Evolutionary conservation across 495 filamentous ascomycete genomes (phyloP).

Genomic region (Neurospora sp.): DNA sequence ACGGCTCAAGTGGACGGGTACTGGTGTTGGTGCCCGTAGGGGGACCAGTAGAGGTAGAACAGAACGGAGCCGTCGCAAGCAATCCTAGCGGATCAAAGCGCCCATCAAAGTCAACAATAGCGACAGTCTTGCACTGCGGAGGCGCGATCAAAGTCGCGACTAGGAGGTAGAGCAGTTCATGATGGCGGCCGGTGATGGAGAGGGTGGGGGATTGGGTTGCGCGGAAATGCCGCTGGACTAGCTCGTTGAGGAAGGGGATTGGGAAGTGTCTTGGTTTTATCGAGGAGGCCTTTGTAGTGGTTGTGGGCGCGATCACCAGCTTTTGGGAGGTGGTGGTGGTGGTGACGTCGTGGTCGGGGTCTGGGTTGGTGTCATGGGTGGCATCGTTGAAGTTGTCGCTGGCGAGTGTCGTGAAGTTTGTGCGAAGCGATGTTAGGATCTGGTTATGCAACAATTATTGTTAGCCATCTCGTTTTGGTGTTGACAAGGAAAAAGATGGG

Average conservation of each 20-base stretch:
- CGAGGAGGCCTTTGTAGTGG: neutral
- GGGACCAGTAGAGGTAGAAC: neutral
- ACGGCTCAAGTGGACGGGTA: neutral
- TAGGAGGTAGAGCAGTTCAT: conserved; percentile 60
- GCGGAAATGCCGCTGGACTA: conserved; percentile 29
- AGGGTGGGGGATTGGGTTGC: conserved; percentile 21
- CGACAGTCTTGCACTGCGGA: conserved; percentile 44
- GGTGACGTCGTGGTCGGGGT: neutral
- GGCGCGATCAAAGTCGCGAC: conserved; percentile 48
- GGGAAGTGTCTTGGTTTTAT: conserved; percentile 20
- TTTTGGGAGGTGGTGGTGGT: neutral
- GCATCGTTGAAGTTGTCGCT: neutral
- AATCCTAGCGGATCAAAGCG: conserved; percentile 56
- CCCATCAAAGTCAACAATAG: conserved; percentile 60
- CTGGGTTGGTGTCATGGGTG: neutral
- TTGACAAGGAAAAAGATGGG: neutral
- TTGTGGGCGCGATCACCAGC: neutral
- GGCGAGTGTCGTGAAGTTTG: conserved; percentile 18
- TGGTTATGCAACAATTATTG: conserved; percentile 5
- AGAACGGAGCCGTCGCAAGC: conserved; percentile 1
- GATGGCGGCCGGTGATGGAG: conserved; percentile 41
- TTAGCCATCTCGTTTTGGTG: neutral
- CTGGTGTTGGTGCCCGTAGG: neutral
- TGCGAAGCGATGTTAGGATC: conserved; percentile 38
- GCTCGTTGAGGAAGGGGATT: conserved; percentile 30